Evolutionary conservation across 2,329 filamentous ascomycete genomes (phyloP).

Genomic region (Phialophora expanda): DNA sequence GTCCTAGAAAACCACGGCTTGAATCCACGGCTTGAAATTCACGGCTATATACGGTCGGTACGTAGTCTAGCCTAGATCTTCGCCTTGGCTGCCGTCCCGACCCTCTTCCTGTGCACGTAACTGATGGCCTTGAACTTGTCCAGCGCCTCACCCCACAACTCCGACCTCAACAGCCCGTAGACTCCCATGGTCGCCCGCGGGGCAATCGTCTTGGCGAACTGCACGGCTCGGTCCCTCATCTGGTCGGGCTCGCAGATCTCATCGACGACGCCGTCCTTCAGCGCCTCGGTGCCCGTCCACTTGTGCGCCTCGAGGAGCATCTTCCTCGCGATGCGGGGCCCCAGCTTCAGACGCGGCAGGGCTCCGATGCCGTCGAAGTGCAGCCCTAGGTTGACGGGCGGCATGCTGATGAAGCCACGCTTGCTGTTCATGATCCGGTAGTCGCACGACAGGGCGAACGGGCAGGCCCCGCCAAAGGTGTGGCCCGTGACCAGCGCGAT

Average conservation of each 20-base stretch:
- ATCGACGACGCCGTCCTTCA: conserved; percentile 61
- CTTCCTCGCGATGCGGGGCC: conserved; percentile 58
- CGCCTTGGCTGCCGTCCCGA: conserved; percentile 53
- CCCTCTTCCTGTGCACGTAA: conserved; percentile 58
- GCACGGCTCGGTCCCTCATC: conserved; percentile 56
- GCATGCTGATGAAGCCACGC: conserved; percentile 57
- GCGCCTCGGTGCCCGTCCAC: conserved; percentile 60
- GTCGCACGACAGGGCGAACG: conserved; percentile 55
- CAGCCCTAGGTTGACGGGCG: conserved; percentile 60
- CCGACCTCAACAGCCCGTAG: conserved; percentile 58
- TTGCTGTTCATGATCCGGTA: conserved; percentile 56
- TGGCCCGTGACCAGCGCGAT: conserved; percentile 56
- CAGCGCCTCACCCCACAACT: conserved; percentile 61
- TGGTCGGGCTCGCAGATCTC: conserved; percentile 54
- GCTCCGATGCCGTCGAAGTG: conserved; percentile 62
- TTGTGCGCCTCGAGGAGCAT: conserved; percentile 62
- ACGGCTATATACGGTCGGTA: conserved; percentile 5
- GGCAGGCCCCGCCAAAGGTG: conserved; percentile 57
- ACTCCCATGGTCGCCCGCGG: conserved; percentile 50
- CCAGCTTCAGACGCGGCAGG: conserved; percentile 59
- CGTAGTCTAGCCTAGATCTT: conserved; percentile 49
- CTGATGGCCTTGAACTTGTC: conserved; percentile 58
- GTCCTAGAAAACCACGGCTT: neutral
- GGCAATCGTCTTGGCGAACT: conserved; percentile 52
- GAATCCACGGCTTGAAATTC: conserved; percentile 9